phyloP scores from a whole-genome alignment of 192 early-diverging fungal genomes.

The Gonapodya prolifera region DNA sequence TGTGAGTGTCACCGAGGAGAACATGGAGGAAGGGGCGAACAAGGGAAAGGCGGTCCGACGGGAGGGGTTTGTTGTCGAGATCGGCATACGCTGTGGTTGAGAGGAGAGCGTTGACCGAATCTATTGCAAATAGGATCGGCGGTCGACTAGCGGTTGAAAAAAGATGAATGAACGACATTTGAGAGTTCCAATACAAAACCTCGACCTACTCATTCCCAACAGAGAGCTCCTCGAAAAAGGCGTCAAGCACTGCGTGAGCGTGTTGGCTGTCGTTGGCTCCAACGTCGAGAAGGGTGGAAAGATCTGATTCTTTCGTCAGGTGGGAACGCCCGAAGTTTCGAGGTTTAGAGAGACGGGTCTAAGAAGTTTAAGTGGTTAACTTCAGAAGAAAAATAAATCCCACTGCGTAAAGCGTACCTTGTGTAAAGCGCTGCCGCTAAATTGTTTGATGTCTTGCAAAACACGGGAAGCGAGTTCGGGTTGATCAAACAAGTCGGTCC shows the following conservation, averaged over 20 bases:
- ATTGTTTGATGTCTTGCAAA: slow-evolving; percentile 22
- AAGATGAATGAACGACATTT: not conserved
- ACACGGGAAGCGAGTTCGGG: slow-evolving; percentile 23
- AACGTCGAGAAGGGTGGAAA: slow-evolving; percentile 17
- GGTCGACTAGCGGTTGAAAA: slow-evolving; percentile 8
- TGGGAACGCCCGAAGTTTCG: not conserved
- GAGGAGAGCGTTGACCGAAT: slow-evolving; percentile 36
- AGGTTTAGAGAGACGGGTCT: not conserved
- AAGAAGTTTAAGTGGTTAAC: slow-evolving; percentile 9
- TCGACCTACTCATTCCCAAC: slow-evolving; percentile 18
- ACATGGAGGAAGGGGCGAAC: slow-evolving; percentile 31
- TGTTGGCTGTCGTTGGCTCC: slow-evolving; percentile 27
- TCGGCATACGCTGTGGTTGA: slow-evolving; percentile 26
- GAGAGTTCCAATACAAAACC: not conserved
- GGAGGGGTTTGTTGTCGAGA: slow-evolving; percentile 22
- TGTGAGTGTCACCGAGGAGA: slow-evolving; percentile 23
- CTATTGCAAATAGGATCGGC: slow-evolving; percentile 34
- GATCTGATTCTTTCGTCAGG: not conserved
- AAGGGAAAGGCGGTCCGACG: slow-evolving; percentile 23
- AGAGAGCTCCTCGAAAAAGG: slow-evolving; percentile 28
- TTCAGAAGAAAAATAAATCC: slow-evolving; percentile 22
- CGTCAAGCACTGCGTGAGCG: slow-evolving; percentile 29
- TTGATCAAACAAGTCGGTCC: slow-evolving; percentile 25
- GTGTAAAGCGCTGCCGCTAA: slow-evolving; percentile 19
- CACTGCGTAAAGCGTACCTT: not conserved